phyloP scores from a whole-genome alignment of 768 basidiomycete species.

The Symmetrospora coprosmae region DNA sequence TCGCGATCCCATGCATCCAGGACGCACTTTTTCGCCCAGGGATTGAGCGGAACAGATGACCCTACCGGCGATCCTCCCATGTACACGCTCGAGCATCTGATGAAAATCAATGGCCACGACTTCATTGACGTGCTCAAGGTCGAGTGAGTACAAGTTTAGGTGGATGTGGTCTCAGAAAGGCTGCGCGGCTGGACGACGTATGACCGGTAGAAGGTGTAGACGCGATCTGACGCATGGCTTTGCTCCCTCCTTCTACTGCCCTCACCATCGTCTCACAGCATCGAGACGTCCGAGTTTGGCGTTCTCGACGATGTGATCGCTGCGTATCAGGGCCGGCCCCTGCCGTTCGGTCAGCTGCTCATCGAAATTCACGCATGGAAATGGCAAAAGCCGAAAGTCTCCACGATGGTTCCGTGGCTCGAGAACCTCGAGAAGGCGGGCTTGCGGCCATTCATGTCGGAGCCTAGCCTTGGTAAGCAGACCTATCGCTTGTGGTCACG shows the following conservation, averaged over 20 bases:
- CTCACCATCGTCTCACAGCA: too few relatives aligned
- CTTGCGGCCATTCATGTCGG: conserved; percentile 16
- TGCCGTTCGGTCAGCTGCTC: conserved; percentile 25
- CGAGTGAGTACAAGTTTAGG: conserved; percentile 1
- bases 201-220: too few relatives aligned
- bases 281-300: conserved; percentile 23
- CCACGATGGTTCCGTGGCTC: not conserved
- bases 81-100: conserved; percentile 9
- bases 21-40: conserved; percentile 11
- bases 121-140: conserved; percentile 28
- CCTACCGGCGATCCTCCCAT: conserved; percentile 20
- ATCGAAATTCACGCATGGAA: conserved; percentile 27
- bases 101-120: conserved; percentile 16
- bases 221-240: not conserved
- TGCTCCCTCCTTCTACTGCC: too few relatives aligned
- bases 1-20: not conserved
- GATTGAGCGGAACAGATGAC: conserved; percentile 7
- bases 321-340: conserved; percentile 16
- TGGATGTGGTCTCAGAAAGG: not conserved
- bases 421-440: conserved; percentile 6
- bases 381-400: conserved; percentile 1
- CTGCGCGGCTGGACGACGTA: not conserved
- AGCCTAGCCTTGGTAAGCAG: conserved; percentile 23
- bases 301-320: conserved; percentile 2
- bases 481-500: too few relatives aligned